phyloP scores from a whole-genome alignment of 2,329 filamentous ascomycete species.

The Nothophaeocryptopus gaeumannii region DNA sequence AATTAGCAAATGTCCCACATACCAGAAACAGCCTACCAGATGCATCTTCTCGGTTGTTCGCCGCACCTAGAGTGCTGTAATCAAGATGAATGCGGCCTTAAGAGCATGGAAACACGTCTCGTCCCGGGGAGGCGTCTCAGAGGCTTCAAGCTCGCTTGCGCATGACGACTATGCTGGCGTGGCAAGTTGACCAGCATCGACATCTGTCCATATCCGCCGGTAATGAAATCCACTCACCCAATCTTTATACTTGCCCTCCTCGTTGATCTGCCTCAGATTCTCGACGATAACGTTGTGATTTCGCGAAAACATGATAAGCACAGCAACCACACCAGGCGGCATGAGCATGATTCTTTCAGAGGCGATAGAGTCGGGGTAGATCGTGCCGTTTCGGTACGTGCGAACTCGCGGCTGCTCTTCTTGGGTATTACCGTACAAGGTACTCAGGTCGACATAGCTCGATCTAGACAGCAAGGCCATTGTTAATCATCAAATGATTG shows the following conservation, averaged over 20 bases:
- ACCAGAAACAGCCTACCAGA: too few relatives aligned
- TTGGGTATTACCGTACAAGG: conserved; percentile 46
- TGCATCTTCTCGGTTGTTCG: too few relatives aligned
- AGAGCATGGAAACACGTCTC: too few relatives aligned
- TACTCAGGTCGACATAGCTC: conserved; percentile 49
- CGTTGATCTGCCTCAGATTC: conserved; percentile 43
- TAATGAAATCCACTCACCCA: conserved; percentile 27
- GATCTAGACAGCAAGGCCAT: conserved; percentile 20
- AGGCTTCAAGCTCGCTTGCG: too few relatives aligned
- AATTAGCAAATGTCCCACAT: too few relatives aligned
- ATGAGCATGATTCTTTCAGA: conserved; percentile 49
- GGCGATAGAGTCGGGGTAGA: conserved; percentile 46
- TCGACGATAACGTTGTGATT: conserved; percentile 47
- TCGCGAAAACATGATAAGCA: conserved; percentile 45
- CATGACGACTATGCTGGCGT: too few relatives aligned
- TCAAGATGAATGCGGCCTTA: too few relatives aligned
- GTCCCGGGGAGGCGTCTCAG: too few relatives aligned
- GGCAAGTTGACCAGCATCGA: too few relatives aligned
- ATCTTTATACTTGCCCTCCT: conserved; percentile 43
- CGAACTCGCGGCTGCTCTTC: conserved; percentile 44
- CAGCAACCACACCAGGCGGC: conserved; percentile 46
- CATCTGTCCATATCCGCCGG: too few relatives aligned
- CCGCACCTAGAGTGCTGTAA: too few relatives aligned
- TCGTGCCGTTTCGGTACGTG: conserved; percentile 44
- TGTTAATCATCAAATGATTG: too few relatives aligned